Base-by-base conservation (phyloP, 768 basidiomycete genomes). In the Amanita polypyramis region DNA sequence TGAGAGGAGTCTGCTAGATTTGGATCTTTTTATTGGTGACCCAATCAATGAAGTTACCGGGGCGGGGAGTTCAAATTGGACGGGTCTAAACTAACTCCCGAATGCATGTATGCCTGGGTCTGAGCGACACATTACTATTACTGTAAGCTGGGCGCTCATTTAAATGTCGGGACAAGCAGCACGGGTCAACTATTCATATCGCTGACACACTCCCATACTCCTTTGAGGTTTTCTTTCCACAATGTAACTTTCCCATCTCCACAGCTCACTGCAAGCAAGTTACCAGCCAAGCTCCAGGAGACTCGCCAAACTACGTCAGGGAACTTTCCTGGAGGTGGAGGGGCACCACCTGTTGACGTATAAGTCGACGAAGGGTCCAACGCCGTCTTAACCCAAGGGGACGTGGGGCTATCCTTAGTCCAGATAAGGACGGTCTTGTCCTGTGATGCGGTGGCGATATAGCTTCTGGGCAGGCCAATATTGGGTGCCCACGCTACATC, bases 401-500 rank as follows among this genome's bases (percentile, higher is more conserved):
- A 69, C 0, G 73, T 75, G 0, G 83, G 81, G 1, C 76, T 68
- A 54, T 93, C 85, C 61, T 91, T 90, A 25, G 88, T 91, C 91
- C 92, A 94, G 53, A 95, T 85, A 34, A 90, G 68, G 1, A 94
- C 92, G 0, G 85, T 88, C 63, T 82, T 86, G 62, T 95, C 91
- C 71, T 97, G 94, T 0, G 90, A 93, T 0, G 92, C 92, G 1
- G 93, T 94, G 5, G 96, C 96, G 52, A 99, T 90, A 65, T 97
- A 97, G 60, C 83, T 86, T 52, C 92, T 77, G 0, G 95, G 91
- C 12, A 98, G 73, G 0, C 96, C 96, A 53, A 97, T 94, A 55
- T 91, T 96, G 0, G 96, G 95, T 1, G 94, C 94, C 93, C 94
- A 98, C 0, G 95, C 90, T n/a, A 97, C 94, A 61, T 98, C 95